These are phyloP conservation scores for Orbilia ellipsospora DNA, from an alignment of 2,329 filamentous ascomycete genomes.

Conservation along the genomic window DNA sequence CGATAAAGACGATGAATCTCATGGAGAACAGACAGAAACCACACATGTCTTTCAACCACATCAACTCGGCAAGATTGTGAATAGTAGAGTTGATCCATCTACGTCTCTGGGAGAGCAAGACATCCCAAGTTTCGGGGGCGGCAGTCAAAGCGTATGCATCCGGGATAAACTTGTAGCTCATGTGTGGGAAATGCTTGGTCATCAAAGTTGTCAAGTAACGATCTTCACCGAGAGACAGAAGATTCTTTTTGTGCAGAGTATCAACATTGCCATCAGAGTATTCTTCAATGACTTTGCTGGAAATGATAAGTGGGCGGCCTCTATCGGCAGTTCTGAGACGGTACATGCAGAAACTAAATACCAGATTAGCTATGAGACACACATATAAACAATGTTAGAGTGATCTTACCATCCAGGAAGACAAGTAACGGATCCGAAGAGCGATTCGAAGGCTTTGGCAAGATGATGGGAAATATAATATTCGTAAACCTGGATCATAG, in stretches of 20 bases:
- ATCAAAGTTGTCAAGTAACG: constrained; percentile 96
- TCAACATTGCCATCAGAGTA: constrained; percentile 91
- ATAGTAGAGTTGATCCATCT: constrained; percentile 99
- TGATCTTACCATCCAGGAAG: constrained; percentile 92
- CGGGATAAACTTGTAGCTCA: constrained; percentile 95
- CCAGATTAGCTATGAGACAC: constrained; percentile 62
- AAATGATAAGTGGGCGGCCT: constrained; percentile 92
- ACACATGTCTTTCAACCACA: constrained; percentile 91
- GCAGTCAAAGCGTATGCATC: constrained; percentile 94
- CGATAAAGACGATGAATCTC: constrained; percentile 95
- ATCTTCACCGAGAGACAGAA: constrained; percentile 93
- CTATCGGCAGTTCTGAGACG: constrained; percentile 92
- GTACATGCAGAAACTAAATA: constrained; percentile 94
- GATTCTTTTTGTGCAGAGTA: constrained; percentile 93
- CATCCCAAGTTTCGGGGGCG: constrained; percentile 91
- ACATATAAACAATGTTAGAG: constrained; percentile 9
- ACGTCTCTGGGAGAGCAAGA: constrained; percentile 95
- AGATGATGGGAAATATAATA: constrained; percentile 99
- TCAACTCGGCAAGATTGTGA: constrained; percentile 92
- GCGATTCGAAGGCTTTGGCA: constrained; percentile 94
- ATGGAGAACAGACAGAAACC: constrained; percentile 99
- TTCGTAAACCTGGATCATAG: constrained; percentile 99
- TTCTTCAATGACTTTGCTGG: constrained; percentile 85
- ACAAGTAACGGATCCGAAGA: constrained; percentile 98
- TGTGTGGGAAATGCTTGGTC: constrained; percentile 95